Percentiles rank a stretch among this genome's conserved stretches.
These are phyloP conservation scores for Exophiala dermatitidis DNA, from an alignment of 2,329 filamentous ascomycete species.

Conservation along the genomic window DNA sequence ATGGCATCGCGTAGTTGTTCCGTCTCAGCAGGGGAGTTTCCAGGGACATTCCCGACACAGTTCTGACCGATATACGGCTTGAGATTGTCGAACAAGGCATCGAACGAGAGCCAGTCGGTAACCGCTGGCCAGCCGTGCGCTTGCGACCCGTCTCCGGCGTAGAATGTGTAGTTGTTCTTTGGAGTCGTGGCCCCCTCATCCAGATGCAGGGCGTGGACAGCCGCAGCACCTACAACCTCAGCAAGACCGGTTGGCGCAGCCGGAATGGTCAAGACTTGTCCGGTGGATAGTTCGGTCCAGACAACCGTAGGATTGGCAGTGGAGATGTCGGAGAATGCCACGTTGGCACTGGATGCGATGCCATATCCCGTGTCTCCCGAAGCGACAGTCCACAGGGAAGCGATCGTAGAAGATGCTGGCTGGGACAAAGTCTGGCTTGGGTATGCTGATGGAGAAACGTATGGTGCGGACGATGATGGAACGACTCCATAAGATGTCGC, in stretches of 20 bases:
- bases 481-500: not conserved
- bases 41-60: slow-evolving; percentile 4
- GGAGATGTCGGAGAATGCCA: slow-evolving; percentile 7
- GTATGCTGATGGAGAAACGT: not conserved
- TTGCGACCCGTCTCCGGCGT: slow-evolving; percentile 22
- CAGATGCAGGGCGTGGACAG: slow-evolving; percentile 2
- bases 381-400: slow-evolving; percentile 3
- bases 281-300: slow-evolving; percentile 4
- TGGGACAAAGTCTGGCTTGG: not conserved
- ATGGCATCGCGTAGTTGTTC: slow-evolving; percentile 25
- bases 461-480: not conserved
- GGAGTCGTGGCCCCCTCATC: not conserved
- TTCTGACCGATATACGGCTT: slow-evolving; percentile 5
- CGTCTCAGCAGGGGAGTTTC: slow-evolving; percentile 20
- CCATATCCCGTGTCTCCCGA: slow-evolving; percentile 4
- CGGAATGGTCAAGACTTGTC: slow-evolving; percentile 3
- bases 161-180: slow-evolving; percentile 28
- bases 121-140: slow-evolving; percentile 21
- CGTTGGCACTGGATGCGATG: slow-evolving; percentile 7
- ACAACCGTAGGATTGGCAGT: slow-evolving; percentile 8
- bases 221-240: slow-evolving; percentile 2
- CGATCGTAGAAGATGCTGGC: not conserved
- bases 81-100: slow-evolving; percentile 14
- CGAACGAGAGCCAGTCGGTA: slow-evolving; percentile 24
- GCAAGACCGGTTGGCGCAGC: not conserved